Evolutionary conservation across 164 flowering plant genomes (phyloP).

Genomic region (Brasenia schreberi): DNA sequence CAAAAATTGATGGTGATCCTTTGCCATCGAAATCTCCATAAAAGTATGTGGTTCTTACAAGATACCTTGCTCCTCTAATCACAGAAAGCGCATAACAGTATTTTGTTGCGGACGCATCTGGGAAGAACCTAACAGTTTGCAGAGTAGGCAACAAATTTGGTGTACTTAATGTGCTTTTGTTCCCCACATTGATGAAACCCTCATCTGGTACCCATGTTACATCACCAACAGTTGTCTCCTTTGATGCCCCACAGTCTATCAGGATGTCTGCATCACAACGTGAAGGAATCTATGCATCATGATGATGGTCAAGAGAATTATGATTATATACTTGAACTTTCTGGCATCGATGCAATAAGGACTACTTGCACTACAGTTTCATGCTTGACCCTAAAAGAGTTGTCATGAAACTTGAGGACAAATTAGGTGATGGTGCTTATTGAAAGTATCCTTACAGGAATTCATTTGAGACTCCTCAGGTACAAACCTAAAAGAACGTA

Average conservation of each 20-base stretch:
- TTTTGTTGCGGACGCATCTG: conserved; percentile 35
- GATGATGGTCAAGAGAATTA: too few species aligned
- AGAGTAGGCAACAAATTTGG: conserved; percentile 33
- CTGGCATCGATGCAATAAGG: too few species aligned
- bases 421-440: too few species aligned
- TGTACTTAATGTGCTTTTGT: conserved; percentile 22
- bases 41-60: conserved; percentile 58
- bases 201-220: conserved; percentile 48
- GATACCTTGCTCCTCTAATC: conserved; percentile 43
- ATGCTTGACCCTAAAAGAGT: too few species aligned
- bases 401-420: too few species aligned
- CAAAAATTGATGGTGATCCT: conserved; percentile 67
- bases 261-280: conserved; percentile 25
- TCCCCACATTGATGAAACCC: conserved; percentile 43
- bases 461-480: too few species aligned
- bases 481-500: too few species aligned
- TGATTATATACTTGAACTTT: too few species aligned
- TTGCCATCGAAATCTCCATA: conserved; percentile 93
- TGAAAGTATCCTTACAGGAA: too few species aligned
- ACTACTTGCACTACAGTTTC: too few species aligned
- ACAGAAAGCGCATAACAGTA: conserved; percentile 61
- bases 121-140: conserved; percentile 53
- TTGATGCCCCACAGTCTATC: conserved; percentile 48
- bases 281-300: neutral
- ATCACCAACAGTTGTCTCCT: conserved; percentile 10